Percentiles rank a stretch among this genome's conserved stretches.
Conservation (phyloP, 208 protist genomes). For the Crithidia fasciculata region DNA sequence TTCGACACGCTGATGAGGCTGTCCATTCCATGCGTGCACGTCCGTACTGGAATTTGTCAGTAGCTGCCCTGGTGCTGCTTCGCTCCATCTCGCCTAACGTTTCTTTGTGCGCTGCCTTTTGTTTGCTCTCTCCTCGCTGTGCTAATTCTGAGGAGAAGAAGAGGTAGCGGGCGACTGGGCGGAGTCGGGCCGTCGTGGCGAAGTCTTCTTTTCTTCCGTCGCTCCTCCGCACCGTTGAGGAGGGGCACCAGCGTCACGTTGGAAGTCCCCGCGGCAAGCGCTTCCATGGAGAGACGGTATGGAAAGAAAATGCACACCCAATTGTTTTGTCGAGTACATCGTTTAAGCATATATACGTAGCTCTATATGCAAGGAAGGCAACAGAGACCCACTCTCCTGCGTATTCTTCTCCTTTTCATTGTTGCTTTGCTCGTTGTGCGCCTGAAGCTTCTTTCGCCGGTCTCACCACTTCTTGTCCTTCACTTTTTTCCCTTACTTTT, state of each 20-base stretch:
- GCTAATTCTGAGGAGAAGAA: too few relatives aligned
- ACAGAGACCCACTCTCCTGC: not conserved
- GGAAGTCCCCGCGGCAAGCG: too few relatives aligned
- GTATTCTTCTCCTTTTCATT: slow-evolving; percentile 7
- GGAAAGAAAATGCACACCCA: not conserved
- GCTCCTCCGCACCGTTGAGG: too few relatives aligned
- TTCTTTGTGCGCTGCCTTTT: too few relatives aligned
- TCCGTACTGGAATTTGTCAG: not conserved
- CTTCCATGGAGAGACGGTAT: too few relatives aligned
- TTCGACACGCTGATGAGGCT: not conserved
- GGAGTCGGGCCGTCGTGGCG: too few relatives aligned
- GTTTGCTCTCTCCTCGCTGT: too few relatives aligned
- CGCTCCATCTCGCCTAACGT: too few relatives aligned
- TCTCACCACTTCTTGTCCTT: slow-evolving; percentile 1
- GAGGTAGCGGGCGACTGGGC: too few relatives aligned
- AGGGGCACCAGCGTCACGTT: too few relatives aligned
- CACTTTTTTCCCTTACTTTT: slow-evolving; percentile 9
- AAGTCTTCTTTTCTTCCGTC: too few relatives aligned
- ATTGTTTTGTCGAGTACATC: not conserved
- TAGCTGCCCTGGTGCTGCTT: not conserved
- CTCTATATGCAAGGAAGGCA: not conserved
- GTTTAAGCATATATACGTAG: not conserved
- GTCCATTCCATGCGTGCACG: not conserved
- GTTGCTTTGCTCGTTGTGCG: slow-evolving; percentile 16
- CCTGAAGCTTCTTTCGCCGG: slow-evolving; percentile 3